A percentile compares a stretch with the other conserved stretches of the same genome.
Evolutionary conservation across 2,329 filamentous ascomycete genomes (phyloP).

Genomic region (Raffaelea deltoideospora): DNA sequence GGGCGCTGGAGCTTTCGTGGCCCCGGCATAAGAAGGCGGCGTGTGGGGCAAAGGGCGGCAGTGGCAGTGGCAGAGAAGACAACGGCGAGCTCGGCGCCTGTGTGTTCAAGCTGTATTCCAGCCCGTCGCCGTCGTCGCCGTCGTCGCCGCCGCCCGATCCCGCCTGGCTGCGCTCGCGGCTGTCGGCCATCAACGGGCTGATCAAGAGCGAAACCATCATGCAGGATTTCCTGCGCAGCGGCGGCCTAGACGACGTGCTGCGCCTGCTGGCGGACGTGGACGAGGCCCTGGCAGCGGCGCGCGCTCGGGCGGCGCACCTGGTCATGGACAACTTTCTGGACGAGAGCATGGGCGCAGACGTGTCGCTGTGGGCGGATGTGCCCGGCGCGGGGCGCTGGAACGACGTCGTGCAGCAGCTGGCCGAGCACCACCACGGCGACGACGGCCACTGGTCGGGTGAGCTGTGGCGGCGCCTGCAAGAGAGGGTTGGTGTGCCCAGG

Average conservation of each 20-base stretch:
- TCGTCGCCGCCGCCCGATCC: constrained; percentile 4
- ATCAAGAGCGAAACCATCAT: constrained; percentile 38
- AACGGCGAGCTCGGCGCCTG: background rate
- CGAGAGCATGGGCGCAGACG: constrained; percentile 42
- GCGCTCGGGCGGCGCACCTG: constrained; percentile 40
- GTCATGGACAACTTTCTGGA: constrained; percentile 54
- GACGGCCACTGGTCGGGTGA: constrained; percentile 14
- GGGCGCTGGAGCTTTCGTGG: constrained; percentile 34
- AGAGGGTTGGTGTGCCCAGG: constrained; percentile 3
- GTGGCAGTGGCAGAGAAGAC: no score
- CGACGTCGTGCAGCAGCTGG: constrained; percentile 27
- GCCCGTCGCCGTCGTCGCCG: background rate
- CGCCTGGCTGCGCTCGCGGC: constrained; percentile 20
- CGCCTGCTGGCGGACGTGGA: constrained; percentile 33
- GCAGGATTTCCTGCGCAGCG: constrained; percentile 35
- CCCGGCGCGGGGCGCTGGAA: constrained; percentile 32
- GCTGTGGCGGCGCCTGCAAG: constrained; percentile 6
- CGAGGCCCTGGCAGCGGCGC: constrained; percentile 26
- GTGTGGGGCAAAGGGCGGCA: constrained; percentile 20
- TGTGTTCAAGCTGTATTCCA: background rate
- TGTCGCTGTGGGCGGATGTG: constrained; percentile 37
- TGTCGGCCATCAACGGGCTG: constrained; percentile 39
- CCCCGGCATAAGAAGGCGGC: constrained; percentile 19
- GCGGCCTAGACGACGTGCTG: constrained; percentile 39
- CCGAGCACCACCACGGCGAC: constrained; percentile 19